Percentiles rank a stretch among this genome's conserved stretches.
phyloP scores from a whole-genome alignment of 352 stramenopile species.

The Phytophthora pisi region DNA sequence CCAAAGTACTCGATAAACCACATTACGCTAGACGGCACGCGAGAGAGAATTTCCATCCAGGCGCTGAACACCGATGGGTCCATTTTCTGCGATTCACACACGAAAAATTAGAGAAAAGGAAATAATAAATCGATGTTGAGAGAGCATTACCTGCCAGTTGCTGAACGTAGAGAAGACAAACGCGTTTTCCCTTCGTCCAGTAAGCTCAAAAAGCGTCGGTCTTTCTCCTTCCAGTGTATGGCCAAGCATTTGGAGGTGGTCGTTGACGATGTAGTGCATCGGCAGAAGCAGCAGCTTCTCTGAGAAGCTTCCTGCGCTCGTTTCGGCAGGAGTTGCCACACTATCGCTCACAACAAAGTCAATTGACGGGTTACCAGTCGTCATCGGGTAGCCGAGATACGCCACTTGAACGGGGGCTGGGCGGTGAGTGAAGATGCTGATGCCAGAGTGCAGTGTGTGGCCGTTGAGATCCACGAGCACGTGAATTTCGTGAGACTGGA shows the following conservation, averaged over 20 bases:
- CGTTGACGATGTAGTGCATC: slow-evolving; percentile 84
- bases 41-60: slow-evolving; percentile 81
- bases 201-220: slow-evolving; percentile 25
- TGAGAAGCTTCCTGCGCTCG: slow-evolving; percentile 45
- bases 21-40: slow-evolving; percentile 73
- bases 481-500: slow-evolving; percentile 65
- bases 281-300: slow-evolving; percentile 80
- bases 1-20: slow-evolving; percentile 77
- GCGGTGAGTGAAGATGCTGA: slow-evolving; percentile 65
- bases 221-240: slow-evolving; percentile 46
- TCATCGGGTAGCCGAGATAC: slow-evolving; percentile 84
- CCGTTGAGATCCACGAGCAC: slow-evolving; percentile 86
- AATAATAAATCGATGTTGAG: not conserved
- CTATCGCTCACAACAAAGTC: slow-evolving; percentile 75
- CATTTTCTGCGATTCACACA: slow-evolving; percentile 60
- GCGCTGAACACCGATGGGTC: slow-evolving; percentile 69
- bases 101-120: slow-evolving; percentile 3
- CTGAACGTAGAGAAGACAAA: slow-evolving; percentile 88
- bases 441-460: slow-evolving; percentile 79
- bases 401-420: slow-evolving; percentile 71
- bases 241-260: slow-evolving; percentile 80
- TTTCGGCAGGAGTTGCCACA: slow-evolving; percentile 57
- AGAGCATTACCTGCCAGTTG: slow-evolving; percentile 68
- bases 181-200: slow-evolving; percentile 4
- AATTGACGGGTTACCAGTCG: slow-evolving; percentile 60